A percentile compares a stretch with the other conserved stretches of the same genome.
Conservation (phyloP, 1,284 basidiomycete species). For the Boletus nobilissimus region DNA sequence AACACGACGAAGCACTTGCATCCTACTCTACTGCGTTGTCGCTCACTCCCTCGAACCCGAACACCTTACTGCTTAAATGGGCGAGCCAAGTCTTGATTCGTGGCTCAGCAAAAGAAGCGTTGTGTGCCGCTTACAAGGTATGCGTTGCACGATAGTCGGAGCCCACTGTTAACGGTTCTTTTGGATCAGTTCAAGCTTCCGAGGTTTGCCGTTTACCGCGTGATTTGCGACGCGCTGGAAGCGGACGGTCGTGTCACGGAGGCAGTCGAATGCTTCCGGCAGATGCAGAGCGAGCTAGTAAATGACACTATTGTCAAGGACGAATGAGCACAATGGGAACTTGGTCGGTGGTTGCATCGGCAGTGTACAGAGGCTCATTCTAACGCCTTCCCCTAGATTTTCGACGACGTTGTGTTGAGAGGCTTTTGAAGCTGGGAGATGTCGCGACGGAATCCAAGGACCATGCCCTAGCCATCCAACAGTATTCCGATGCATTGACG, state of each 20-base stretch:
- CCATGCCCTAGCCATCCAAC: background rate
- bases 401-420: background rate
- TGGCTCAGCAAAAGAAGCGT: background rate
- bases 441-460: background rate
- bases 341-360: background rate
- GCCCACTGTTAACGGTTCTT: background rate
- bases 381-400: background rate
- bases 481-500: background rate
- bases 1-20: background rate
- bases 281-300: background rate
- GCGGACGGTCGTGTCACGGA: background rate
- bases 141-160: background rate
- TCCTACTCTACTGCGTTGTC: background rate
- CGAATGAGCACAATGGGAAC: background rate
- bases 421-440: background rate
- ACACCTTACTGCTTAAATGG: background rate
- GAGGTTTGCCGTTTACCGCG: background rate
- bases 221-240: background rate
- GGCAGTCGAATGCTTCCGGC: slow-evolving; percentile 1
- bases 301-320: background rate
- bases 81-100: background rate
- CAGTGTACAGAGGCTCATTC: background rate
- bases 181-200: background rate
- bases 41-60: background rate
- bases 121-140: background rate